These are phyloP conservation scores for Cladosporium sp. DNA, from an alignment of 2,329 filamentous ascomycete genomes.

Conservation along the genomic window DNA sequence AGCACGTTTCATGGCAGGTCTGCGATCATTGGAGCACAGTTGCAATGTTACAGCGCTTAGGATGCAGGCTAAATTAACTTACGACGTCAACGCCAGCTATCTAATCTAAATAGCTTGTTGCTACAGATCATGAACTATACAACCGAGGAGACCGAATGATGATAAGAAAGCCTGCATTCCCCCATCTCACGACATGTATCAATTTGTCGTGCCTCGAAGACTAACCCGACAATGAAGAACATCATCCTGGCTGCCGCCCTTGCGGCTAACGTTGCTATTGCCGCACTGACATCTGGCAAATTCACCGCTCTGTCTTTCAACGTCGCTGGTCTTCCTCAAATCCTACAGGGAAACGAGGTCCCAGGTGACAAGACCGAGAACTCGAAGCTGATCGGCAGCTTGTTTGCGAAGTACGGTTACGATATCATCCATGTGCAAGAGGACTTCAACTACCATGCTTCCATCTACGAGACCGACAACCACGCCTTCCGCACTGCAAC, in stretches of 20 bases:
- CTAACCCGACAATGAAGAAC: slow-evolving; percentile 8
- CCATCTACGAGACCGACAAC: slow-evolving; percentile 61
- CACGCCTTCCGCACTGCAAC: slow-evolving; percentile 63
- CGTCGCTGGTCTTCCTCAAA: slow-evolving; percentile 59
- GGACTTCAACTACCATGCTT: slow-evolving; percentile 68
- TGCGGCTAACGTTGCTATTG: slow-evolving; percentile 22
- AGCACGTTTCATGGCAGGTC: slow-evolving; percentile 6
- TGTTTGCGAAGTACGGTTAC: slow-evolving; percentile 58
- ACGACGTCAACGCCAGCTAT: slow-evolving; percentile 5
- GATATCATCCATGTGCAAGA: slow-evolving; percentile 66
- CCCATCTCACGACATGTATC: not conserved
- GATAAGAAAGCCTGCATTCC: not conserved
- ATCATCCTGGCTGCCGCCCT: slow-evolving; percentile 14
- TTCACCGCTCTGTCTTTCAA: slow-evolving; percentile 60
- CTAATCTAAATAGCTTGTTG: slow-evolving; percentile 8
- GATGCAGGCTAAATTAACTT: slow-evolving; percentile 3
- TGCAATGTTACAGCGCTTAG: slow-evolving; percentile 9
- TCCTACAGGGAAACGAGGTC: slow-evolving; percentile 61
- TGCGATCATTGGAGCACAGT: slow-evolving; percentile 8
- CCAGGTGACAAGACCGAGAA: slow-evolving; percentile 63
- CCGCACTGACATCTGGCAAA: slow-evolving; percentile 37
- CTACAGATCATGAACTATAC: not conserved
- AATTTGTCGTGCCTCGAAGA: not conserved
- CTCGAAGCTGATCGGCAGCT: slow-evolving; percentile 55
- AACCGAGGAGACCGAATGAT: not conserved